Conservation (phyloP, 2,329 filamentous ascomycete genomes). For the Ascochyta clinopodiicola region DNA sequence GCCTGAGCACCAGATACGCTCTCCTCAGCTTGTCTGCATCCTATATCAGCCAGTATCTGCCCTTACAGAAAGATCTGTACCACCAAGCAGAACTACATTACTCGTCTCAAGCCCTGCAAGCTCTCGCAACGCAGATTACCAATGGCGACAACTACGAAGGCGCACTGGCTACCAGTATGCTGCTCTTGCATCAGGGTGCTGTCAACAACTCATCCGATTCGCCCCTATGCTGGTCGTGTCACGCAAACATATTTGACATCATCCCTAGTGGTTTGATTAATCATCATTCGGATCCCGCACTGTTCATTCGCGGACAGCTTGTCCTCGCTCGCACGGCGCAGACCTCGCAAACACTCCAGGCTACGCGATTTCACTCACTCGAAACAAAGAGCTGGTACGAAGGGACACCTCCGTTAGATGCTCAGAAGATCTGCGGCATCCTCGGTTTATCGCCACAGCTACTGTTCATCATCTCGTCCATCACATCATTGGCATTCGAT, state of each 20-base stretch:
- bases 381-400: slow-evolving; percentile 38
- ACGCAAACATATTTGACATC: slow-evolving; percentile 42
- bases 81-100: slow-evolving; percentile 44
- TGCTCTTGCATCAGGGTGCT: slow-evolving; percentile 42
- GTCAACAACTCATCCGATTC: slow-evolving; percentile 35
- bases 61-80: slow-evolving; percentile 35
- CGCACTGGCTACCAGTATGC: slow-evolving; percentile 42
- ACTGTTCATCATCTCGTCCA: slow-evolving; percentile 37
- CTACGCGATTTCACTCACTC: slow-evolving; percentile 31
- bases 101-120: slow-evolving; percentile 40
- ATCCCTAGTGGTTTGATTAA: slow-evolving; percentile 32
- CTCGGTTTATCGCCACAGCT: slow-evolving; percentile 40
- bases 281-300: slow-evolving; percentile 33
- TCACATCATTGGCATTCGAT: slow-evolving; percentile 32
- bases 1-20: slow-evolving; percentile 40
- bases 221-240: slow-evolving; percentile 42
- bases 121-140: slow-evolving; percentile 37
- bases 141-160: slow-evolving; percentile 38
- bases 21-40: slow-evolving; percentile 43
- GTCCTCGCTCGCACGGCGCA: slow-evolving; percentile 39
- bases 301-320: slow-evolving; percentile 41
- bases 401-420: slow-evolving; percentile 24
- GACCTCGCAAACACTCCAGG: slow-evolving; percentile 27
- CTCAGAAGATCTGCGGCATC: slow-evolving; percentile 33
- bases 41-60: slow-evolving; percentile 40